phyloP scores from a whole-genome alignment of 176 grass and related monocot species.

The Tillandsia fasciculata region DNA sequence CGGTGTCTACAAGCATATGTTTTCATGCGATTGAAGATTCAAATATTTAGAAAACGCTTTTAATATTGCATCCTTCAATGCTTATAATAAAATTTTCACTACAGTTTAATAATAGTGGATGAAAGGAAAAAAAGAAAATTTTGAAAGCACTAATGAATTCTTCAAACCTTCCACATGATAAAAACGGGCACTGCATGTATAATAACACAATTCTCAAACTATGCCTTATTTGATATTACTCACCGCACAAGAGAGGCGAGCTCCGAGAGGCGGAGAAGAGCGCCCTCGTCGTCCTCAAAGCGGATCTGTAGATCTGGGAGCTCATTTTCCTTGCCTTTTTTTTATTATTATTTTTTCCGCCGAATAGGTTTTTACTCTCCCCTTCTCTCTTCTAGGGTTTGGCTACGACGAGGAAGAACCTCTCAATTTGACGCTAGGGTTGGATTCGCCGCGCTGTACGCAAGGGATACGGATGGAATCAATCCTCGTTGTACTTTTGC shows the following conservation, averaged over 20 bases:
- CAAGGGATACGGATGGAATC: too few relatives aligned
- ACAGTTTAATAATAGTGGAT: too few relatives aligned
- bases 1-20: too few relatives aligned
- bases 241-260: conserved; percentile 33
- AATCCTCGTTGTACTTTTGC: background rate
- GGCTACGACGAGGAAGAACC: conserved; percentile 11
- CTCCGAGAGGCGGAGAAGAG: conserved; percentile 31
- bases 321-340: conserved; percentile 20
- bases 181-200: too few relatives aligned
- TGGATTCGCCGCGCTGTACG: conserved; percentile 13
- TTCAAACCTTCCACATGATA: too few relatives aligned
- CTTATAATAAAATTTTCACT: too few relatives aligned
- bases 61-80: too few relatives aligned
- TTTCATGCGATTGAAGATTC: too few relatives aligned
- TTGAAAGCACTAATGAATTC: too few relatives aligned
- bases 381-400: conserved; percentile 11
- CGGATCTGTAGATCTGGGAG: conserved; percentile 34
- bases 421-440: background rate
- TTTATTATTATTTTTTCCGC: background rate
- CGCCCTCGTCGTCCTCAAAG: conserved; percentile 36
- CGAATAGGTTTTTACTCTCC: background rate
- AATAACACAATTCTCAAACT: too few relatives aligned
- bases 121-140: too few relatives aligned
- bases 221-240: background rate
- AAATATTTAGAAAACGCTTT: too few relatives aligned